These are phyloP conservation scores for Besnoitia besnoiti DNA, from an alignment of 169 alveolate species.

Conservation along the genomic window DNA sequence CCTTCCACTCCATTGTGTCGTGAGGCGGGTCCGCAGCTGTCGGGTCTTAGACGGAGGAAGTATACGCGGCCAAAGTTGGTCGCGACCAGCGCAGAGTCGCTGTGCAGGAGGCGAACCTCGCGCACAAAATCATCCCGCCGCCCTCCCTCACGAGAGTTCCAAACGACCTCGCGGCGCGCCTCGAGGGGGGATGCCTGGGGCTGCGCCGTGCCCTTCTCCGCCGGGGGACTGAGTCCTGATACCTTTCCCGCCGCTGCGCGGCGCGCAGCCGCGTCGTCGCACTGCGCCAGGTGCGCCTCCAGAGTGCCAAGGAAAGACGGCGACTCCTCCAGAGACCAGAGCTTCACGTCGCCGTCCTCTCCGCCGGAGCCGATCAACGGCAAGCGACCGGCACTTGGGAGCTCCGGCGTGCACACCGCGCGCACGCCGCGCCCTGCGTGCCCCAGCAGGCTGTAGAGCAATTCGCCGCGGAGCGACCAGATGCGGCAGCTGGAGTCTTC, in stretches of 20 bases:
- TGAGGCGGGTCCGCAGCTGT: too few species aligned
- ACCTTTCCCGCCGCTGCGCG: neutral
- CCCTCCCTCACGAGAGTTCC: neutral
- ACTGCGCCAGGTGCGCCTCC: neutral
- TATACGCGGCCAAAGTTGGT: neutral
- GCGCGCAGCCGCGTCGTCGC: neutral
- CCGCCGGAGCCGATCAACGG: conserved; percentile 39
- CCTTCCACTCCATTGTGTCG: too few species aligned
- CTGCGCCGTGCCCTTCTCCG: neutral
- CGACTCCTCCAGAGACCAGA: conserved; percentile 31
- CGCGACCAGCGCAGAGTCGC: conserved; percentile 18
- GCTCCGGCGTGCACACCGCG: neutral
- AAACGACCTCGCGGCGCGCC: neutral
- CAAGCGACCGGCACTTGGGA: neutral
- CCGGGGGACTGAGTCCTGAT: neutral
- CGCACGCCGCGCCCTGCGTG: conserved; percentile 62
- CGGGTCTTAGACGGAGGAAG: neutral
- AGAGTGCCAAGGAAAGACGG: conserved; percentile 32
- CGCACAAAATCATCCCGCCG: neutral
- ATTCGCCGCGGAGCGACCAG: conserved; percentile 51
- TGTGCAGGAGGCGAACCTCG: neutral
- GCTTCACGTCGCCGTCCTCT: conserved; percentile 56
- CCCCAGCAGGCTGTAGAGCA: conserved; percentile 56
- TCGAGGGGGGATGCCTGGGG: neutral
- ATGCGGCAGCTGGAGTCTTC: conserved; percentile 56